Conservation (phyloP, 2,329 filamentous ascomycete species). For the Zasmidium cellare region DNA sequence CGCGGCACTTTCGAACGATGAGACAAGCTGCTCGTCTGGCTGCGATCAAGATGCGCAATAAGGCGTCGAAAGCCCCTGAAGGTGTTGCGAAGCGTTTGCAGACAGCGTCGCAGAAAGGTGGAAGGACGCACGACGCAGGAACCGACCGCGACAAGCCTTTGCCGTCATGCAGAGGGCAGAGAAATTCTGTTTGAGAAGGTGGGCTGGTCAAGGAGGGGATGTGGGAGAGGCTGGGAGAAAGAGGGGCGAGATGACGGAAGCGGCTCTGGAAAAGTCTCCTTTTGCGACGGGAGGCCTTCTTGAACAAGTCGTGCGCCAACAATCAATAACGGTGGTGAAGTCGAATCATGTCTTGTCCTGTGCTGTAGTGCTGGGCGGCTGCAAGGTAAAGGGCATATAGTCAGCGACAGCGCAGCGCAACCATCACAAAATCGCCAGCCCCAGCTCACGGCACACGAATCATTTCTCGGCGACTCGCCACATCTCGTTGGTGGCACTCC, state of each 20-base stretch:
- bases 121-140: neutral
- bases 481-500: neutral
- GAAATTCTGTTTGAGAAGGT: neutral
- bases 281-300: neutral
- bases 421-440: too few relatives aligned
- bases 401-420: too few relatives aligned
- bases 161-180: neutral
- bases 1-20: neutral
- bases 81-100: neutral
- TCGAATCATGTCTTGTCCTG: too few relatives aligned
- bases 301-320: too few relatives aligned
- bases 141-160: neutral
- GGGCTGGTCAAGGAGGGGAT: too few relatives aligned
- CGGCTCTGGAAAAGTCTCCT: neutral
- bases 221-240: conserved; percentile 1
- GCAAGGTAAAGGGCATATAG: too few relatives aligned
- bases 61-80: neutral
- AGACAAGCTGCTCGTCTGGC: neutral
- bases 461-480: neutral
- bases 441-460: too few relatives aligned
- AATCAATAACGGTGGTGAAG: too few relatives aligned
- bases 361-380: too few relatives aligned
- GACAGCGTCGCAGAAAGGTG: neutral
- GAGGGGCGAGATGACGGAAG: conserved; percentile 1
- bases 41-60: neutral